A percentile compares a stretch with the other conserved stretches of the same genome.
phyloP scores from a whole-genome alignment of 129 eudicot species.

The Glebionis coronaria region DNA sequence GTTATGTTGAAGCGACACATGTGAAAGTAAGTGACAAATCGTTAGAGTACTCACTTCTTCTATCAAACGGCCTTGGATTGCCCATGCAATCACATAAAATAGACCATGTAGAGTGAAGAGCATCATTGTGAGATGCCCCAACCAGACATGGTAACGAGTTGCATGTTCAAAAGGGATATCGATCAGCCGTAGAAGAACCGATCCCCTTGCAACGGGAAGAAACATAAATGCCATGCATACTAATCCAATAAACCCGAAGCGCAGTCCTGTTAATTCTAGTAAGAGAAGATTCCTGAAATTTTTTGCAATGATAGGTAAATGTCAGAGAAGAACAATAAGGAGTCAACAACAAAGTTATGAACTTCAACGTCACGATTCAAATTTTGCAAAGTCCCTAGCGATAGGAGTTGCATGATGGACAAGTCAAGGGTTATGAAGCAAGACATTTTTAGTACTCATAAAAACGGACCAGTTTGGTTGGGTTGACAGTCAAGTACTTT shows the following conservation, averaged over 20 bases:
- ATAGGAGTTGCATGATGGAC: too few species aligned
- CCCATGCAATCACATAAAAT: constrained; percentile 60
- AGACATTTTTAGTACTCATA: too few species aligned
- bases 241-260: constrained; percentile 69
- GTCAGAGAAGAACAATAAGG: not conserved
- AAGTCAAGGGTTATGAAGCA: too few species aligned
- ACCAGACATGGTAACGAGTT: constrained; percentile 87
- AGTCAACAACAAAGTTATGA: not conserved
- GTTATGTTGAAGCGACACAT: not conserved
- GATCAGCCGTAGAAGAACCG: constrained; percentile 68
- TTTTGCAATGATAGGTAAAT: not conserved
- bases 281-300: constrained; percentile 41
- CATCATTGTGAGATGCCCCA: constrained; percentile 91
- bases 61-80: constrained; percentile 52
- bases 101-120: constrained; percentile 85
- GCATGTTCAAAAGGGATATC: constrained; percentile 93
- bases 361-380: not conserved
- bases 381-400: too few species aligned
- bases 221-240: constrained; percentile 82
- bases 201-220: constrained; percentile 83
- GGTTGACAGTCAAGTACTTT: too few species aligned
- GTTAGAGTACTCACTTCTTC: constrained; percentile 47
- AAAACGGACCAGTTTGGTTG: too few species aligned
- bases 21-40: not conserved
- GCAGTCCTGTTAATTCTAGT: constrained; percentile 70